Conservation (phyloP, 768 basidiomycete species). For the Russula compacta region DNA sequence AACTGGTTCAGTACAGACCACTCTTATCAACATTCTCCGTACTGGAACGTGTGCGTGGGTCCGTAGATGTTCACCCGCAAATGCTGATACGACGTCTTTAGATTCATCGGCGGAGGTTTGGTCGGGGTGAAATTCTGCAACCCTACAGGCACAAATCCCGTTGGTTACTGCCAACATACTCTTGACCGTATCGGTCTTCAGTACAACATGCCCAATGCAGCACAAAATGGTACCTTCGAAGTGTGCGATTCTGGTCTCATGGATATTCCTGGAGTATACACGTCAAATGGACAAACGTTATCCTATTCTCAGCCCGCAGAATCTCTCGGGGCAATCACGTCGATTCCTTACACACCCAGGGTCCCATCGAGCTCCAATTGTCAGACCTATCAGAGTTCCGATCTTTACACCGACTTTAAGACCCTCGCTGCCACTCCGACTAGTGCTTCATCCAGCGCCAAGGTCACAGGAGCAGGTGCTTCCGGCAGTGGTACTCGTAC, state of each 20-base stretch:
- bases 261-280: conserved; percentile 47
- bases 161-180: conserved; percentile 58
- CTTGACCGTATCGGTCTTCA: conserved; percentile 66
- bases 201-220: conserved; percentile 64
- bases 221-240: conserved; percentile 50
- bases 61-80: background rate
- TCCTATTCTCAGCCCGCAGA: conserved; percentile 44
- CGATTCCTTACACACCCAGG: conserved; percentile 36
- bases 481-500: background rate
- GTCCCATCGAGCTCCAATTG: conserved; percentile 39
- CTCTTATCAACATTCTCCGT: conserved; percentile 44
- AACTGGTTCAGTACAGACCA: conserved; percentile 40
- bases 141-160: conserved; percentile 40
- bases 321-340: conserved; percentile 35
- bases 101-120: conserved; percentile 57
- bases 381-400: conserved; percentile 29
- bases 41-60: conserved; percentile 58
- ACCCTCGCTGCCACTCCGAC: background rate
- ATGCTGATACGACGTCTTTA: conserved; percentile 25
- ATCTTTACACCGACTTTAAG: conserved; percentile 28
- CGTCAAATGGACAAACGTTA: conserved; percentile 30
- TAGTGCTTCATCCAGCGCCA: background rate
- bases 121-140: conserved; percentile 75
- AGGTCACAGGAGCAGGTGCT: background rate
- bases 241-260: conserved; percentile 60